These are phyloP conservation scores for Lepidium sativum DNA, from an alignment of 345 rosid genomes.

Conservation along the genomic window DNA sequence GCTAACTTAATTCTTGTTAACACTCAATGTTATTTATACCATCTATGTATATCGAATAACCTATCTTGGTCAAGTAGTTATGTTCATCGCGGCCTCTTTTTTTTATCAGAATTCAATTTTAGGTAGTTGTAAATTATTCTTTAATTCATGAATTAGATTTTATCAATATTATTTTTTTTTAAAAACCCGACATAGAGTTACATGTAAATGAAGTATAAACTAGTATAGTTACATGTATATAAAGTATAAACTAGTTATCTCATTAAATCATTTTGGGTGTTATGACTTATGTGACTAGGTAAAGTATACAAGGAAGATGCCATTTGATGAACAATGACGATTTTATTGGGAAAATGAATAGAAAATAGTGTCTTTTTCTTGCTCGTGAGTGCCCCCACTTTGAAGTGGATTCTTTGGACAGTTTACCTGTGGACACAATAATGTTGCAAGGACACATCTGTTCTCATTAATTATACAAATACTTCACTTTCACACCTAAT, in stretches of 20 bases:
- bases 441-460: conserved; percentile 27
- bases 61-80: no score
- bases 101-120: no score
- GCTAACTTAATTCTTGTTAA: no score
- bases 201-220: no score
- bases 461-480: conserved; percentile 21
- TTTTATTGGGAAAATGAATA: conserved; percentile 18
- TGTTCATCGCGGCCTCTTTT: no score
- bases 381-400: conserved; percentile 35
- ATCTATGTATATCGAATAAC: no score
- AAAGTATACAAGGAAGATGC: conserved; percentile 15
- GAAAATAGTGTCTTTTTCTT: conserved; percentile 19
- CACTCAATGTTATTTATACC: no score
- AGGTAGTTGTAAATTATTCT: no score
- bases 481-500: conserved; percentile 28
- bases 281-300: neutral
- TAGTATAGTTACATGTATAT: neutral
- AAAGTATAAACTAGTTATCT: neutral
- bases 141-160: no score
- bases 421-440: conserved; percentile 34
- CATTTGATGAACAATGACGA: conserved; percentile 24
- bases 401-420: conserved; percentile 33
- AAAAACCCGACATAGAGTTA: no score
- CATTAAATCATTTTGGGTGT: neutral
- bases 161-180: no score